Conservation (phyloP, 345 rosid species). For the Aquilaria malaccensis region DNA sequence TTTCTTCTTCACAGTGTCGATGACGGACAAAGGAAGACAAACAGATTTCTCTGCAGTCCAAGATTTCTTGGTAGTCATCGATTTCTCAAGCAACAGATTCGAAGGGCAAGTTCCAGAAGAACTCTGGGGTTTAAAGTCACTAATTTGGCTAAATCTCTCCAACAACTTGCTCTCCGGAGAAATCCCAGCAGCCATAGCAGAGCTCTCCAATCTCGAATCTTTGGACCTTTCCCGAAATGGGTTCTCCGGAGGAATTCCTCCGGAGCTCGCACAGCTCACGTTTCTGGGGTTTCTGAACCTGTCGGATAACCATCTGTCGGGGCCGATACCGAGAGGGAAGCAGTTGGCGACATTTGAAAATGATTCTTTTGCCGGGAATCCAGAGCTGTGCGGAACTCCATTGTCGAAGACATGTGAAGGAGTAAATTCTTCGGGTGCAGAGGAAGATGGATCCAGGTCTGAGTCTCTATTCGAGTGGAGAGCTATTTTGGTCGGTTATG, state of each 20-base stretch:
- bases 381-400: slow-evolving; percentile 17
- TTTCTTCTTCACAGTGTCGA: slow-evolving; percentile 4
- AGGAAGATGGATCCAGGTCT: neutral
- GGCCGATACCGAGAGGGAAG: slow-evolving; percentile 14
- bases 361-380: slow-evolving; percentile 16
- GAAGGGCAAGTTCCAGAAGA: slow-evolving; percentile 10
- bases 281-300: slow-evolving; percentile 18
- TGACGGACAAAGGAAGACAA: slow-evolving; percentile 10
- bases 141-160: slow-evolving; percentile 15
- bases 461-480: slow-evolving; percentile 13
- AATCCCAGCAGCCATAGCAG: slow-evolving; percentile 10
- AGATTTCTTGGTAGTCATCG: neutral
- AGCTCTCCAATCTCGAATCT: slow-evolving; percentile 7
- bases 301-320: slow-evolving; percentile 20
- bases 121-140: slow-evolving; percentile 3
- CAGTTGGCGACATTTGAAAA: slow-evolving; percentile 14
- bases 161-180: slow-evolving; percentile 16
- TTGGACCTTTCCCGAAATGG: slow-evolving; percentile 21
- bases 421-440: neutral
- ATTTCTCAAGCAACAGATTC: slow-evolving; percentile 19
- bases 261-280: slow-evolving; percentile 9
- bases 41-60: slow-evolving; percentile 3
- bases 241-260: slow-evolving; percentile 16
- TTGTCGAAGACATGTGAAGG: slow-evolving; percentile 13
- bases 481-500: slow-evolving; percentile 15